Percentiles rank a stretch among this genome's conserved stretches.
Conservation (phyloP, 345 rosid species). For the Reutealis trisperma region DNA sequence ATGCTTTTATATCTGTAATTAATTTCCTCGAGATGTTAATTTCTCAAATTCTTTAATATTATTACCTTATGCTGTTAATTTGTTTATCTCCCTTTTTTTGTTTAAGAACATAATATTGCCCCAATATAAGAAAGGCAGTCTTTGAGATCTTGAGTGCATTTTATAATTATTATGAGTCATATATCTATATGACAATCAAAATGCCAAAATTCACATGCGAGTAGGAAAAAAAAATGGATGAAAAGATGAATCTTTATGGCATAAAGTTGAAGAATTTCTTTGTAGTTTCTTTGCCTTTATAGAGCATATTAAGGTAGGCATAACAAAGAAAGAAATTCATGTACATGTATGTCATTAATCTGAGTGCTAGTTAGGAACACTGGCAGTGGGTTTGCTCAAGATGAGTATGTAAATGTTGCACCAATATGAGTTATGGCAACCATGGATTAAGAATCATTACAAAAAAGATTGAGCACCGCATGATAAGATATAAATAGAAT, state of each 20-base stretch:
- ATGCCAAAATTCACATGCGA: background rate
- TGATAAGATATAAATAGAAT: background rate
- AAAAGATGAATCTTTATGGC: background rate
- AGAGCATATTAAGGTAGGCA: background rate
- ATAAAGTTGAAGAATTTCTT: background rate
- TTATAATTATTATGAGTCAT: background rate
- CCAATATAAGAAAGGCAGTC: background rate
- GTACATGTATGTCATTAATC: background rate
- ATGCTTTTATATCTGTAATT: slow-evolving; percentile 7
- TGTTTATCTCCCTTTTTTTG: background rate
- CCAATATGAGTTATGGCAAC: slow-evolving; percentile 4
- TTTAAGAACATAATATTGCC: background rate
- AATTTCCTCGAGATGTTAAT: background rate
- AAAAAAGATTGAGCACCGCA: background rate
- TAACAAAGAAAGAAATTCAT: background rate
- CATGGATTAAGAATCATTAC: background rate
- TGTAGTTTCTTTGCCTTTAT: background rate
- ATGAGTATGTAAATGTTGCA: background rate
- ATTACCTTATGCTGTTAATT: no score
- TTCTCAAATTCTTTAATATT: no score
- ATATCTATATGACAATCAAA: background rate
- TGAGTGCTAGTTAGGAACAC: background rate
- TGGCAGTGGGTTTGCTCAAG: background rate
- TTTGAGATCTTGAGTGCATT: background rate
- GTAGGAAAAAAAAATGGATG: background rate